phyloP scores from a whole-genome alignment of 331 rosid genomes.

The Acacia concinna region DNA sequence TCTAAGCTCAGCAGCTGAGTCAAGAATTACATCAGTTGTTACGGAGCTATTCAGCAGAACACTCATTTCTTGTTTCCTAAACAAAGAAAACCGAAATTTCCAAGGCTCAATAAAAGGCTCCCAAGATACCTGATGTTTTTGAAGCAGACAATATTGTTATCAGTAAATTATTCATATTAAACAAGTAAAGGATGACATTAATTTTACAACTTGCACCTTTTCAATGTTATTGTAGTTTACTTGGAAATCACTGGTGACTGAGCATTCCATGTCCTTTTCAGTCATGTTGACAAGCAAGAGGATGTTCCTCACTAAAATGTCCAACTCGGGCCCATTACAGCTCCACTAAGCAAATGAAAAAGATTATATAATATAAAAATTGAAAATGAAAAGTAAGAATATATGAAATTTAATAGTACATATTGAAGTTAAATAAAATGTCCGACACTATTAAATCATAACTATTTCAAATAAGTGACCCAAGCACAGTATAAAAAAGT shows the following conservation, averaged over 20 bases:
- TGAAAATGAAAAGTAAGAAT: background rate
- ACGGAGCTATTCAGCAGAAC: conserved; percentile 59
- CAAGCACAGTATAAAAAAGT: background rate
- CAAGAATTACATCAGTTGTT: conserved; percentile 59
- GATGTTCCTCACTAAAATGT: conserved; percentile 62
- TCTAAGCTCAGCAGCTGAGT: conserved; percentile 65
- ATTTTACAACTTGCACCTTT: conserved; percentile 51
- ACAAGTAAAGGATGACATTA: background rate
- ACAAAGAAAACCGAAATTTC: conserved; percentile 61
- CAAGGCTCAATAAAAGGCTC: conserved; percentile 97
- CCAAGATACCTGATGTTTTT: conserved; percentile 75
- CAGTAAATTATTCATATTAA: conserved; percentile 25
- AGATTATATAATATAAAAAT: conserved; percentile 4
- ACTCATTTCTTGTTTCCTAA: conserved; percentile 63
- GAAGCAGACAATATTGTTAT: conserved; percentile 26
- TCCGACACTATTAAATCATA: background rate
- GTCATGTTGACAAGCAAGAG: conserved; percentile 46
- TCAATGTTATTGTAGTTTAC: conserved; percentile 82
- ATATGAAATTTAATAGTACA: background rate
- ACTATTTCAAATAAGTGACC: background rate
- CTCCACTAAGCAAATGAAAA: conserved; percentile 63
- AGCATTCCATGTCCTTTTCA: conserved; percentile 55
- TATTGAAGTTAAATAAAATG: background rate
- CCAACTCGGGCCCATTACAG: conserved; percentile 80
- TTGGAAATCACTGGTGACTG: conserved; percentile 56